phyloP scores from a whole-genome alignment of 805 yeast species.

The Saccharomycopsis guyanensis region DNA sequence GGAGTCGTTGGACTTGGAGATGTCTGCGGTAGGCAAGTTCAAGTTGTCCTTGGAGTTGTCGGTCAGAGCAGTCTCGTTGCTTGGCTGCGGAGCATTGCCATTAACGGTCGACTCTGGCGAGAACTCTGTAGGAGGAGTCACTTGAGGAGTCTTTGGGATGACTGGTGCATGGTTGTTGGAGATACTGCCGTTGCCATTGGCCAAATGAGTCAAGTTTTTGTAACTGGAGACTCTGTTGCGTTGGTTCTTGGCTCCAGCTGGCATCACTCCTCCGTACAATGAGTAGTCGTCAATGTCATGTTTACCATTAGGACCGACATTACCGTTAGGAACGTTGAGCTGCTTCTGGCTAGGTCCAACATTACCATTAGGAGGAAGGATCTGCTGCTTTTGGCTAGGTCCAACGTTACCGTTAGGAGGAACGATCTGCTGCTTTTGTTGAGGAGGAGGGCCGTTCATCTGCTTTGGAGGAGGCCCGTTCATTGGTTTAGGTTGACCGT shows the following conservation, averaged over 20 bases:
- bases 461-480: neutral
- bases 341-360: neutral
- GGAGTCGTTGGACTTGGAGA: slow-evolving; percentile 8
- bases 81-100: neutral
- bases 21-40: slow-evolving; percentile 1
- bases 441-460: too few species aligned
- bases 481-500: neutral
- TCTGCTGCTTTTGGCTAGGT: neutral
- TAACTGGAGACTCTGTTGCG: slow-evolving; percentile 17
- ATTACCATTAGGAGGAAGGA: neutral
- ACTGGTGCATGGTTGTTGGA: neutral
- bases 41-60: neutral
- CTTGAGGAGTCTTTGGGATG: slow-evolving; percentile 8
- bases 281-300: slow-evolving; percentile 18
- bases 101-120: neutral
- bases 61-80: neutral
- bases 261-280: slow-evolving; percentile 18
- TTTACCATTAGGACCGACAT: neutral
- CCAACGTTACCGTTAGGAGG: neutral
- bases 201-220: slow-evolving; percentile 6
- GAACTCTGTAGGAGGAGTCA: neutral
- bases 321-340: neutral
- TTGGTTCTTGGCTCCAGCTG: slow-evolving; percentile 6
- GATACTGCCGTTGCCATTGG: neutral
- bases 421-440: neutral